Conservation (phyloP, 441 rosid species). For the Erodium texanum region DNA sequence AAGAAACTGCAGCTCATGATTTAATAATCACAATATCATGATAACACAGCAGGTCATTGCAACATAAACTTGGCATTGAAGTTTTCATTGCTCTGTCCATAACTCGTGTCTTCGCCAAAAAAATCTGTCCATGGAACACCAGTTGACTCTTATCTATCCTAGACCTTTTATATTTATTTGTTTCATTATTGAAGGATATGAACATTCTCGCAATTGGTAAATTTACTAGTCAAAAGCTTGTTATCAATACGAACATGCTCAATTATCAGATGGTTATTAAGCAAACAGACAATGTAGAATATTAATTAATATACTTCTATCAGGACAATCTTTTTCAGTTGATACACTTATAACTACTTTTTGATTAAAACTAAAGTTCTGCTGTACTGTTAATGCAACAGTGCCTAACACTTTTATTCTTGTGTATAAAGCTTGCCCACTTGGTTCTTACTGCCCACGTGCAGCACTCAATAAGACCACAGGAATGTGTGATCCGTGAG, state of each 20-base stretch:
- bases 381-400: neutral
- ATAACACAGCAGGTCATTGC: too few relatives aligned
- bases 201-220: neutral
- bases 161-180: neutral
- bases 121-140: too few relatives aligned
- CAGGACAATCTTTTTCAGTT: neutral
- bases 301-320: neutral
- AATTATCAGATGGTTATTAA: neutral
- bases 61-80: too few relatives aligned
- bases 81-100: too few relatives aligned
- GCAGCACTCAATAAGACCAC: conserved; percentile 51
- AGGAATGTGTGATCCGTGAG: conserved; percentile 63
- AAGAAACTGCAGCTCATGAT: too few relatives aligned
- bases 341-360: neutral
- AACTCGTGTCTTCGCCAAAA: too few relatives aligned
- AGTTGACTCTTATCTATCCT: too few relatives aligned
- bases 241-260: neutral
- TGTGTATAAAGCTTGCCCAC: conserved; percentile 42
- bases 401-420: neutral
- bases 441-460: conserved; percentile 55
- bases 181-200: neutral
- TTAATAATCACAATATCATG: too few relatives aligned
- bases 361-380: neutral
- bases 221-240: neutral
- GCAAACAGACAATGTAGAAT: neutral